phyloP scores from a whole-genome alignment of 2,329 filamentous ascomycete species.

The Nothophaeocryptopus gaeumannii region DNA sequence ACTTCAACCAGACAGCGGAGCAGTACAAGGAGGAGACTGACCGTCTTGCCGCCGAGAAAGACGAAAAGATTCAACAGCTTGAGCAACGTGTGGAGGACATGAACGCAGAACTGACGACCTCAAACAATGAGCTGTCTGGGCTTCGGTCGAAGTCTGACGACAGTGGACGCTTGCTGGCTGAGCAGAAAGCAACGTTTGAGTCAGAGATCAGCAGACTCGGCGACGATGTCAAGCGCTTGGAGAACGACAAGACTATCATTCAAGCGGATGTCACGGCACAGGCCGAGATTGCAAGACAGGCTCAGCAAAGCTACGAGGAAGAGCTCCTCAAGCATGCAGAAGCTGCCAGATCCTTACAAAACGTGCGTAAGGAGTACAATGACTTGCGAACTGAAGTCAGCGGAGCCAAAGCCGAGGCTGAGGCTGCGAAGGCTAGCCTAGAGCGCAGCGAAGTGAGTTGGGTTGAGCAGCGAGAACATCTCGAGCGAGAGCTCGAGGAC shows the following conservation, averaged over 20 bases:
- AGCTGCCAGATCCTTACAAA: constrained; percentile 80
- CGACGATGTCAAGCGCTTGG: constrained; percentile 77
- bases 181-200: constrained; percentile 77
- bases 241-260: constrained; percentile 76
- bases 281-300: constrained; percentile 86
- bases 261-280: constrained; percentile 91
- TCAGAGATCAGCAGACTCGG: constrained; percentile 77
- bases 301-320: constrained; percentile 91
- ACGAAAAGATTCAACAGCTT: constrained; percentile 74
- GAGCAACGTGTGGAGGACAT: constrained; percentile 81
- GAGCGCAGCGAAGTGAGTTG: constrained; percentile 82
- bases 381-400: constrained; percentile 76
- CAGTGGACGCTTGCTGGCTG: constrained; percentile 65
- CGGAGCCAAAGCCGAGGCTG: constrained; percentile 73
- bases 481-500: constrained; percentile 81
- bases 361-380: constrained; percentile 75
- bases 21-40: constrained; percentile 88
- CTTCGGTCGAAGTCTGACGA: constrained; percentile 80
- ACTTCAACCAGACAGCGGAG: constrained; percentile 75
- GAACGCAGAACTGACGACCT: constrained; percentile 73
- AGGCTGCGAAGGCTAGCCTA: constrained; percentile 77
- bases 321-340: constrained; percentile 94
- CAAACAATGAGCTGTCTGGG: constrained; percentile 77
- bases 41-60: constrained; percentile 69
- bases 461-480: constrained; percentile 74